phyloP scores from a whole-genome alignment of 345 rosid genomes.

The Geranium rotundifolium region DNA sequence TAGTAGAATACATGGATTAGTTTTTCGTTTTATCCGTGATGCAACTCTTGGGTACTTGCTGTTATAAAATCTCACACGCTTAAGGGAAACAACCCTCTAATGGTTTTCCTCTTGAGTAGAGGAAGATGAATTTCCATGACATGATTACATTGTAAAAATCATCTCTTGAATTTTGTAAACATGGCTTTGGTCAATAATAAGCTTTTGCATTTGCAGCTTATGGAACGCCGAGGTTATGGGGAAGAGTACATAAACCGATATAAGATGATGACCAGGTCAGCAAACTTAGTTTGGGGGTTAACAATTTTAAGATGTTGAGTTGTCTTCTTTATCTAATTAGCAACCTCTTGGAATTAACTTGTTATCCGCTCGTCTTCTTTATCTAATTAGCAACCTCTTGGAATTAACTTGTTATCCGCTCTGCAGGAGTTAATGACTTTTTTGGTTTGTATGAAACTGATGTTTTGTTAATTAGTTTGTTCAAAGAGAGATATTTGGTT shows the following conservation, averaged over 20 bases:
- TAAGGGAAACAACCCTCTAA: background rate
- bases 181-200: background rate
- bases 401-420: slow-evolving; percentile 4
- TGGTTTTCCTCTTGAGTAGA: background rate
- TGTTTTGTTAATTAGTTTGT: too few species aligned
- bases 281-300: background rate
- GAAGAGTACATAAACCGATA: slow-evolving; percentile 79
- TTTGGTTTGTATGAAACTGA: too few species aligned
- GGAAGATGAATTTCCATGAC: background rate
- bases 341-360: slow-evolving; percentile 1
- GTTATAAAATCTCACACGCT: too few species aligned
- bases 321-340: background rate
- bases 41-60: background rate
- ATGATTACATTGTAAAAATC: background rate
- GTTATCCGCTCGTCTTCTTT: too few species aligned
- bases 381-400: too few species aligned
- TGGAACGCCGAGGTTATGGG: slow-evolving; percentile 86
- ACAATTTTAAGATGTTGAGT: background rate
- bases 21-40: background rate
- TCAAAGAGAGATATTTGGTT: too few species aligned
- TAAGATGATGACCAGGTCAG: slow-evolving; percentile 96
- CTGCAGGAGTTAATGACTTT: too few species aligned
- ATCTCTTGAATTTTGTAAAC: background rate
- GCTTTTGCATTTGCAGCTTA: slow-evolving; percentile 44
- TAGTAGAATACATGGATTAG: background rate